Evolutionary conservation across 306 rosid species (phyloP).

Genomic region (Quillaja saponaria): DNA sequence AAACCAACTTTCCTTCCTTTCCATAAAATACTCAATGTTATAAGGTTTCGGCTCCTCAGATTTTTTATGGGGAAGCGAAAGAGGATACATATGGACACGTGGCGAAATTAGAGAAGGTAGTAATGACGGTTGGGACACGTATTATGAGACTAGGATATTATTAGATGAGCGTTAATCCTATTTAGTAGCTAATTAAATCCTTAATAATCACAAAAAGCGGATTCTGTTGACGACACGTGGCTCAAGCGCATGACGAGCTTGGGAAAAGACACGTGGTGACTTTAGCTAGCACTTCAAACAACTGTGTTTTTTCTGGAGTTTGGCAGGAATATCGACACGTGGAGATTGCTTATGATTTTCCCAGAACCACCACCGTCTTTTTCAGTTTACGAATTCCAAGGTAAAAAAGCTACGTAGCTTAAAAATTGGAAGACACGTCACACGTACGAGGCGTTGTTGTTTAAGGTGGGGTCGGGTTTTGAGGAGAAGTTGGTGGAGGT

Average conservation of each 20-base stretch:
- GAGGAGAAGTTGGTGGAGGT: background rate
- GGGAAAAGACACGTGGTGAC: background rate
- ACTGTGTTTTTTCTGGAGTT: too few species aligned
- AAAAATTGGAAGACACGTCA: background rate
- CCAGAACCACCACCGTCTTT: conserved; percentile 11
- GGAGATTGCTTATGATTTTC: background rate
- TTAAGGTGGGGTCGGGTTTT: background rate
- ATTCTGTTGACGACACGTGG: background rate
- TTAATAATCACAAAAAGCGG: conserved; percentile 6
- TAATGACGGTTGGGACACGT: conserved; percentile 22
- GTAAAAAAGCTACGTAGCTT: background rate
- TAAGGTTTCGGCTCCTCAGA: background rate
- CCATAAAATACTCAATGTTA: background rate
- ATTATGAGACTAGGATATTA: background rate
- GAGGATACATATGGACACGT: background rate
- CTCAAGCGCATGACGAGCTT: background rate
- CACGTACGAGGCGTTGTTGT: background rate
- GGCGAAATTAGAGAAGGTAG: conserved; percentile 9
- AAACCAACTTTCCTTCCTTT: too few species aligned
- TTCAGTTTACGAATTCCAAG: too few species aligned
- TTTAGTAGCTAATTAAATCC: too few species aligned
- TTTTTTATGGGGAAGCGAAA: conserved; percentile 2
- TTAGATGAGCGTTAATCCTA: background rate
- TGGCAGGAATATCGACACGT: background rate
- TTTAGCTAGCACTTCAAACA: too few species aligned